Conservation (phyloP, 139 green algal genomes). For the Coccomyxa sp. region DNA sequence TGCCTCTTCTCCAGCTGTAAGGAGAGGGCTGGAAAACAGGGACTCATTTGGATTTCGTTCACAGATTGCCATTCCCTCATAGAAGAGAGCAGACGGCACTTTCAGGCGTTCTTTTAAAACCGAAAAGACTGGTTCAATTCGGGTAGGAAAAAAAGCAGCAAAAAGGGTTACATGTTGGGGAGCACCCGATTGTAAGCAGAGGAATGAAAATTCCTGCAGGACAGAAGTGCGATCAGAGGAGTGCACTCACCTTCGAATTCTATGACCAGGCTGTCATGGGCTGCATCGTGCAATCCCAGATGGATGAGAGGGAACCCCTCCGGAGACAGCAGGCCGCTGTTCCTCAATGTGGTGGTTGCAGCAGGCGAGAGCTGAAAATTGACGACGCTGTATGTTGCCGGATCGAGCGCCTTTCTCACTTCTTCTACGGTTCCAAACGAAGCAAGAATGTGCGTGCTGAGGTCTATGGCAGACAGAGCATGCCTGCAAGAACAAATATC, state of each 20-base stretch:
- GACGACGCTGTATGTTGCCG: not conserved
- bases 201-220: no score
- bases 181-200: no score
- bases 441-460: not conserved
- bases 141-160: no score
- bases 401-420: not conserved
- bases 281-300: not conserved
- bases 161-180: no score
- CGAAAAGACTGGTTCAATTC: no score
- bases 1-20: no score
- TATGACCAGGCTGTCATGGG: not conserved
- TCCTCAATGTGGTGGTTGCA: not conserved
- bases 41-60: no score
- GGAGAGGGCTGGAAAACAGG: no score
- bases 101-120: no score
- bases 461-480: not conserved
- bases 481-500: not conserved
- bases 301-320: not conserved
- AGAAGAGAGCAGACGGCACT: no score
- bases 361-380: not conserved
- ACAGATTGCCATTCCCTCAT: no score
- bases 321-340: not conserved
- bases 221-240: no score
- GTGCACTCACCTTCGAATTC: not conserved
- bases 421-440: not conserved